A percentile compares a stretch with the other conserved stretches of the same genome.
Evolutionary conservation across 2,329 filamentous ascomycete genomes (phyloP).

Genomic region (Zymoseptoria passerinii): DNA sequence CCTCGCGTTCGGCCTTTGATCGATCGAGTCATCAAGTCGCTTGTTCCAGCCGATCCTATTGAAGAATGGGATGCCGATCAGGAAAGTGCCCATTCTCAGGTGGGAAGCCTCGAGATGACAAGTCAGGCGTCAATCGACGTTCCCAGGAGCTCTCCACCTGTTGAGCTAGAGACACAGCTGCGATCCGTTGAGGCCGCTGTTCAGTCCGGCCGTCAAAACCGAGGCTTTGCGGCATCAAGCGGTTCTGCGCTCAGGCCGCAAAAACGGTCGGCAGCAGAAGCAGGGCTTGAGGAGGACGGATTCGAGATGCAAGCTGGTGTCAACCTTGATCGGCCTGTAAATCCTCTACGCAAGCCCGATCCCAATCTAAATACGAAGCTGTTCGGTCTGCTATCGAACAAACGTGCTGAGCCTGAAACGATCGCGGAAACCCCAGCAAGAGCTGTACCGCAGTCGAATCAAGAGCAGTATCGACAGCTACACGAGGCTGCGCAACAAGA

Average conservation of each 20-base stretch:
- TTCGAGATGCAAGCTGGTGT: conserved; percentile 20
- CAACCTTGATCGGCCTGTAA: conserved; percentile 20
- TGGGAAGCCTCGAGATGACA: background rate
- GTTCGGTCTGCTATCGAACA: conserved; percentile 1
- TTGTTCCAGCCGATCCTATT: background rate
- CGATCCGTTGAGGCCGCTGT: background rate
- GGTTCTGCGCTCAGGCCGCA: background rate
- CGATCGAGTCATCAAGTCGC: background rate
- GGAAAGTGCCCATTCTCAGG: background rate
- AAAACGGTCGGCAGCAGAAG: background rate
- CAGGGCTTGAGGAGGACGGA: conserved; percentile 12
- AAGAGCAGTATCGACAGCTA: background rate
- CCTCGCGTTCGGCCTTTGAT: conserved; percentile 12
- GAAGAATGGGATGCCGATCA: background rate
- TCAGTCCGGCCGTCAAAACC: background rate
- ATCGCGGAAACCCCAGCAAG: background rate
- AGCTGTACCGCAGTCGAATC: background rate
- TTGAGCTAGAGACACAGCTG: background rate
- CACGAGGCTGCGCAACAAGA: background rate
- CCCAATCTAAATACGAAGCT: background rate
- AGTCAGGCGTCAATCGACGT: conserved; percentile 3
- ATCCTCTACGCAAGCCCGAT: background rate
- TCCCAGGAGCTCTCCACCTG: conserved; percentile 1
- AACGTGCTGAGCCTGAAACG: background rate
- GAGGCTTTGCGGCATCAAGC: background rate